These are phyloP conservation scores for Puccinia triticina DNA, from an alignment of 1,284 basidiomycete species.

Conservation along the genomic window DNA sequence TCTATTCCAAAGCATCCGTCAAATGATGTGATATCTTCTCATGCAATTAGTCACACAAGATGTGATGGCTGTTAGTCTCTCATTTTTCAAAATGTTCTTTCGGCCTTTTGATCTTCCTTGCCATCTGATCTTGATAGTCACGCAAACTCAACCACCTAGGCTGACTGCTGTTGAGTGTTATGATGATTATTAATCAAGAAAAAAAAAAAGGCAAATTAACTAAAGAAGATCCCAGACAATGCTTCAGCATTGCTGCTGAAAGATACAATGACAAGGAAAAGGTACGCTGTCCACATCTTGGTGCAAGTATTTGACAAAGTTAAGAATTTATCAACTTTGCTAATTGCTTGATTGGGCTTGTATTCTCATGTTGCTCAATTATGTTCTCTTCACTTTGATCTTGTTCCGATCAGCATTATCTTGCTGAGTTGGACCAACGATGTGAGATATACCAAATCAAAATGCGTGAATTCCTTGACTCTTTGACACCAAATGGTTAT, in stretches of 20 bases:
- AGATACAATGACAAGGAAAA: slow-evolving; percentile 39
- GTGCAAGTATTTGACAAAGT: neutral
- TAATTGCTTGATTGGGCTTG: neutral
- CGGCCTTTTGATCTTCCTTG: neutral
- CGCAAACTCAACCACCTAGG: neutral
- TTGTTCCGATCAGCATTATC: slow-evolving; percentile 18
- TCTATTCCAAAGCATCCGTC: no score
- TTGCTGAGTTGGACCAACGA: slow-evolving; percentile 36
- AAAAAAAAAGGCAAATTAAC: slow-evolving; percentile 5
- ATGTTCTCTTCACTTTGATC: neutral
- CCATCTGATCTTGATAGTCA: neutral
- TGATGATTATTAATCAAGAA: slow-evolving; percentile 7
- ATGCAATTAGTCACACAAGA: slow-evolving; percentile 47
- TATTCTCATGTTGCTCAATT: neutral
- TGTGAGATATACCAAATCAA: slow-evolving; percentile 29
- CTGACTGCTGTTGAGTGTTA: neutral
- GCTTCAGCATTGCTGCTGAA: slow-evolving; percentile 42
- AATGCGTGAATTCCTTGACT: slow-evolving; percentile 47
- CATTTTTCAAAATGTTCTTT: neutral
- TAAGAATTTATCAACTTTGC: neutral
- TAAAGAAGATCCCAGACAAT: slow-evolving; percentile 17
- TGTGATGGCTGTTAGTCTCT: slow-evolving; percentile 33
- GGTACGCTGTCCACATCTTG: slow-evolving; percentile 1
- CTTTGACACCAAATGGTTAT: slow-evolving; percentile 43
- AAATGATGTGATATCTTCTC: no score